These are phyloP conservation scores for Aristolochia fimbriata DNA, from an alignment of 164 flowering plant species.

Conservation along the genomic window DNA sequence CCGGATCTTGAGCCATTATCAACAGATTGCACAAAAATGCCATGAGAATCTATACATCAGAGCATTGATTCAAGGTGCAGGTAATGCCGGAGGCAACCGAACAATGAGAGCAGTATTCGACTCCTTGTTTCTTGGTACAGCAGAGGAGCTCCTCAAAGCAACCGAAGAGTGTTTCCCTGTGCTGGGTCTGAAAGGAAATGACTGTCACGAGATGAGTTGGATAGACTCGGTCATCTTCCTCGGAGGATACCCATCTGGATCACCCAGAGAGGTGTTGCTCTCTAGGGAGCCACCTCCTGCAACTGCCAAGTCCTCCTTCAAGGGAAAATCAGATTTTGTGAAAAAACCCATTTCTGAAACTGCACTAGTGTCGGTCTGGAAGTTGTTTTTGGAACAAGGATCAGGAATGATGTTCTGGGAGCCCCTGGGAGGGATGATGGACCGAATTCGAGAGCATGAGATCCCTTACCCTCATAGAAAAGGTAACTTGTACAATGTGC, in stretches of 20 bases:
- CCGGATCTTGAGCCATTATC: conserved; percentile 5
- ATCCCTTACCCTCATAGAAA: conserved; percentile 8
- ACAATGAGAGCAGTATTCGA: not conserved
- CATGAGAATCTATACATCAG: not conserved
- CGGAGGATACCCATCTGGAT: not conserved
- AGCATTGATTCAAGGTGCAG: not conserved
- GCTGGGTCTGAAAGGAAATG: not conserved
- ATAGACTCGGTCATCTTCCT: conserved; percentile 1
- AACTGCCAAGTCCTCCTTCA: not conserved
- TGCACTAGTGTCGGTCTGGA: conserved; percentile 1
- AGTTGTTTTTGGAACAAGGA: not conserved
- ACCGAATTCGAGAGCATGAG: conserved; percentile 1
- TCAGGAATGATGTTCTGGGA: not conserved
- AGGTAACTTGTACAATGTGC: conserved; percentile 5
- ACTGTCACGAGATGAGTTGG: conserved; percentile 7
- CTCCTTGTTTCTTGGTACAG: conserved; percentile 3
- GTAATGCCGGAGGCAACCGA: not conserved
- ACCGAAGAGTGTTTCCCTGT: conserved; percentile 5
- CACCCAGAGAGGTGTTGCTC: conserved; percentile 1
- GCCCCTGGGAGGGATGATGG: conserved; percentile 6
- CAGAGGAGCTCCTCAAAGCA: not conserved
- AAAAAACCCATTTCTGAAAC: conserved; percentile 4
- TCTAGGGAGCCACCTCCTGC: not conserved
- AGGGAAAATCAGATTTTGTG: conserved; percentile 6
- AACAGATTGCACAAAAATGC: conserved; percentile 1